Conservation (phyloP, 2,329 filamentous ascomycete species). For the Lasiodiplodia citricola region DNA sequence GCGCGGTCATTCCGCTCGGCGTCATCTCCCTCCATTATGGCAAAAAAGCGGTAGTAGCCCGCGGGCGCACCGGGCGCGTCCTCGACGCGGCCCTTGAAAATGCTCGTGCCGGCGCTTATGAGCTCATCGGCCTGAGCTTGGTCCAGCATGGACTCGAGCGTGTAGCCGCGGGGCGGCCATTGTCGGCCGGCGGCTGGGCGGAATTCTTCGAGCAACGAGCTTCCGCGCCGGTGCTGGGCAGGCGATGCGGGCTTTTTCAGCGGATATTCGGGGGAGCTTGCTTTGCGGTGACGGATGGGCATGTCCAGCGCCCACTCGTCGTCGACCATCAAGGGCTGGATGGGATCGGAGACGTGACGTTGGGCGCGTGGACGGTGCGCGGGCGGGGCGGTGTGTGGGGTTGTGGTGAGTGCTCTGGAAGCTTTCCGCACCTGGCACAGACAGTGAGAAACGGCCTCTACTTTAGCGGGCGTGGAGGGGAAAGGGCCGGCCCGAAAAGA, state of each 20-base stretch:
- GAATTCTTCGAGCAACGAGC: conserved; percentile 40
- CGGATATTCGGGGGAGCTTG: conserved; percentile 11
- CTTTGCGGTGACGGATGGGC: conserved; percentile 20
- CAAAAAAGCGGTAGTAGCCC: conserved; percentile 47
- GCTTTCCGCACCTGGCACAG: conserved; percentile 16
- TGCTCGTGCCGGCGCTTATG: conserved; percentile 45
- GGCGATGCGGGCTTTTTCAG: conserved; percentile 6
- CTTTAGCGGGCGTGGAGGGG: conserved; percentile 12
- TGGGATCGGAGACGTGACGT: conserved; percentile 43
- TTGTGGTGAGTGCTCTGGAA: conserved; percentile 22
- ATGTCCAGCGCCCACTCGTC: conserved; percentile 25
- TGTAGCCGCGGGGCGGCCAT: conserved; percentile 49
- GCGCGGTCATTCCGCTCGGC: conserved; percentile 46
- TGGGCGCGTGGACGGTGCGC: conserved; percentile 41
- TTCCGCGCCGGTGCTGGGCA: not conserved
- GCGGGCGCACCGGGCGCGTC: conserved; percentile 42
- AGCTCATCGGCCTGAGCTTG: conserved; percentile 44
- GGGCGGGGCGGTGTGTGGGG: conserved; percentile 36
- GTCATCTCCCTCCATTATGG: conserved; percentile 47
- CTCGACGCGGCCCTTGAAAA: conserved; percentile 48
- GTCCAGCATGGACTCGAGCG: conserved; percentile 38
- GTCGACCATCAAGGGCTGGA: conserved; percentile 23
- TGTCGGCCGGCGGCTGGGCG: conserved; percentile 34
- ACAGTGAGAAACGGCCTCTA: conserved; percentile 15
- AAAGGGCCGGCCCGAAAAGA: not conserved